These are phyloP conservation scores for Glycine soja DNA, from an alignment of 306 rosid species.

Conservation along the genomic window DNA sequence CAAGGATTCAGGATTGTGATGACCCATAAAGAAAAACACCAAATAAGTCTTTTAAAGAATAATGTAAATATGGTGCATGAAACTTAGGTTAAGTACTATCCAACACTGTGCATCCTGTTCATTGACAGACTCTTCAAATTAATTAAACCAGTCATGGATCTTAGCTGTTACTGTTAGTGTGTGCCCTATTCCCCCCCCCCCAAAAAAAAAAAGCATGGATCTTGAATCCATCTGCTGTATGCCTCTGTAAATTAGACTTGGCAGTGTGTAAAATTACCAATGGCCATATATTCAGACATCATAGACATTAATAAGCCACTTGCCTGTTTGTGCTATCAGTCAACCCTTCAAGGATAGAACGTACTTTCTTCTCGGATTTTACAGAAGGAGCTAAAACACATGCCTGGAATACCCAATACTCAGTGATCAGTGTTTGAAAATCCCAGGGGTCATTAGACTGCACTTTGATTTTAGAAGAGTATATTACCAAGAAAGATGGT, in stretches of 20 bases:
- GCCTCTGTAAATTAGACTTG: background rate
- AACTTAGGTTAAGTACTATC: conserved; percentile 4
- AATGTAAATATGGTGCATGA: conserved; percentile 13
- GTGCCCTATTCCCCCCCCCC: conserved; percentile 18
- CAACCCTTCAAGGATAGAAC: conserved; percentile 84
- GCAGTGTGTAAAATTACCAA: conserved; percentile 26
- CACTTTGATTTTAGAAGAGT: conserved; percentile 39
- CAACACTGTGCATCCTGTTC: too few relatives aligned
- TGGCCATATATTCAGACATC: background rate
- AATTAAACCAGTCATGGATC: too few relatives aligned
- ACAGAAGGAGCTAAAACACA: conserved; percentile 79
- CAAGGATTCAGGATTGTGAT: conserved; percentile 4
- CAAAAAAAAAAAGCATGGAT: too few relatives aligned
- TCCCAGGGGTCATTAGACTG: background rate
- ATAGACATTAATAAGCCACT: conserved; percentile 44
- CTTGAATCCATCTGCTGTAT: too few relatives aligned
- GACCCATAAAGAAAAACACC: background rate
- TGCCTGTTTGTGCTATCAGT: conserved; percentile 83
- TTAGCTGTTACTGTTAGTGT: too few relatives aligned
- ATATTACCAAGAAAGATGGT: conserved; percentile 82
- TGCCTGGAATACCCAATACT: conserved; percentile 63
- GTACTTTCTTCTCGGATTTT: conserved; percentile 86
- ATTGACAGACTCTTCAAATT: too few relatives aligned
- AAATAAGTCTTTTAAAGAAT: conserved; percentile 33
- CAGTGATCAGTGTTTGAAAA: conserved; percentile 27